These are phyloP conservation scores for Mycena sp. DNA, from an alignment of 1,284 basidiomycete genomes.

Conservation along the genomic window DNA sequence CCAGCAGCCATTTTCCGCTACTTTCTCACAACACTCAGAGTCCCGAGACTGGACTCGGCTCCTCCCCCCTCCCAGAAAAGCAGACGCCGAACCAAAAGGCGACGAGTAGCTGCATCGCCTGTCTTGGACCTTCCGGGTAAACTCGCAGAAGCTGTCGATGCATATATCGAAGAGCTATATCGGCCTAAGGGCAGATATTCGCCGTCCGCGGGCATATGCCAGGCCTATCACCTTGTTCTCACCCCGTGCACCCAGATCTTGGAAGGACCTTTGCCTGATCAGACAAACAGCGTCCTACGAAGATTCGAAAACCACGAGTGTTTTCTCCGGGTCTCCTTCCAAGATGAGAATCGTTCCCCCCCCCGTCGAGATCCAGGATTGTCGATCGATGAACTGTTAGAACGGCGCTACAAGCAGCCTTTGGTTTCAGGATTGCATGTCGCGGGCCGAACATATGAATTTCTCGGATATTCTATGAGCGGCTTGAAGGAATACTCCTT, in stretches of 20 bases:
- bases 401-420: slow-evolving; percentile 51
- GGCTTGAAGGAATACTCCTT: slow-evolving; percentile 66
- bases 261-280: slow-evolving; percentile 67
- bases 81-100: slow-evolving; percentile 23
- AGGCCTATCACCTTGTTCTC: slow-evolving; percentile 55
- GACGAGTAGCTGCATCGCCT: slow-evolving; percentile 1
- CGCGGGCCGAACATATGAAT: slow-evolving; percentile 62
- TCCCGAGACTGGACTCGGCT: slow-evolving; percentile 26
- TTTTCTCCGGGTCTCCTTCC: slow-evolving; percentile 73
- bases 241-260: slow-evolving; percentile 62
- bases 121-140: slow-evolving; percentile 22
- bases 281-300: slow-evolving; percentile 65
- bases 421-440: slow-evolving; percentile 58
- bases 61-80: slow-evolving; percentile 5
- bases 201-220: slow-evolving; percentile 37
- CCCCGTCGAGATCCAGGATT: slow-evolving; percentile 59
- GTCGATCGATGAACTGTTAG: slow-evolving; percentile 55
- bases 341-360: slow-evolving; percentile 64
- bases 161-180: slow-evolving; percentile 38
- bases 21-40: slow-evolving; percentile 39
- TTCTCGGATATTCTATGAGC: slow-evolving; percentile 71
- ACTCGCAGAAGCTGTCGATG: slow-evolving; percentile 34
- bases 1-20: slow-evolving; percentile 42
- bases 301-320: slow-evolving; percentile 54
- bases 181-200: slow-evolving; percentile 37